phyloP scores from a whole-genome alignment of 176 grass and related monocot genomes.

The Raddia guianensis region DNA sequence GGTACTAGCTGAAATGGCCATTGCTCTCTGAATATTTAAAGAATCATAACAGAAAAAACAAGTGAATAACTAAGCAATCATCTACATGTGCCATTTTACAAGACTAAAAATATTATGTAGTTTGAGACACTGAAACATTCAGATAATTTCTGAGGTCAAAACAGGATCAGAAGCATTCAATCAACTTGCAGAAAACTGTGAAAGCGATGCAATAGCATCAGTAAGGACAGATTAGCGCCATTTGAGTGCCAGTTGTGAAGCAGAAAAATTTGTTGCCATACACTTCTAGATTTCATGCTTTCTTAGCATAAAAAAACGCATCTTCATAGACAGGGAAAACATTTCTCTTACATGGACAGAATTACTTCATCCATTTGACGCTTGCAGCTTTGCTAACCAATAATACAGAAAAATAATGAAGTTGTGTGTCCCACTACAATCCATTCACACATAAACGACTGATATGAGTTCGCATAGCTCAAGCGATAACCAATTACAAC shows the following conservation, averaged over 20 bases:
- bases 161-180: neutral
- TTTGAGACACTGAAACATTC: neutral
- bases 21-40: constrained; percentile 54
- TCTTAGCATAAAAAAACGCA: constrained; percentile 18
- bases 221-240: neutral
- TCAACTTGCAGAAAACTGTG: neutral
- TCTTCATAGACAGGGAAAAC: neutral
- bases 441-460: neutral
- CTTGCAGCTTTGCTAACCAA: neutral
- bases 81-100: constrained; percentile 1
- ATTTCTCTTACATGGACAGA: constrained; percentile 18
- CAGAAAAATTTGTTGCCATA: neutral
- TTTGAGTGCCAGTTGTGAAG: neutral
- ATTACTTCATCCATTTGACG: constrained; percentile 16
- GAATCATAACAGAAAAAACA: neutral
- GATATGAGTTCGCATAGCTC: neutral
- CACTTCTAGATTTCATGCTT: constrained; percentile 12
- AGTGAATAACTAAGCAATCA: constrained; percentile 7
- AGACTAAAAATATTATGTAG: constrained; percentile 5
- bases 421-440: constrained; percentile 14
- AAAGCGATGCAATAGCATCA: neutral
- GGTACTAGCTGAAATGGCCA: constrained; percentile 69
- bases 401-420: neutral
- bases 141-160: neutral
- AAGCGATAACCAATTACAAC: constrained; percentile 4